A percentile compares a stretch with the other conserved stretches of the same genome.
These are phyloP conservation scores for Dictyophora rubrovolvata DNA, from an alignment of 768 basidiomycete species.

Conservation along the genomic window DNA sequence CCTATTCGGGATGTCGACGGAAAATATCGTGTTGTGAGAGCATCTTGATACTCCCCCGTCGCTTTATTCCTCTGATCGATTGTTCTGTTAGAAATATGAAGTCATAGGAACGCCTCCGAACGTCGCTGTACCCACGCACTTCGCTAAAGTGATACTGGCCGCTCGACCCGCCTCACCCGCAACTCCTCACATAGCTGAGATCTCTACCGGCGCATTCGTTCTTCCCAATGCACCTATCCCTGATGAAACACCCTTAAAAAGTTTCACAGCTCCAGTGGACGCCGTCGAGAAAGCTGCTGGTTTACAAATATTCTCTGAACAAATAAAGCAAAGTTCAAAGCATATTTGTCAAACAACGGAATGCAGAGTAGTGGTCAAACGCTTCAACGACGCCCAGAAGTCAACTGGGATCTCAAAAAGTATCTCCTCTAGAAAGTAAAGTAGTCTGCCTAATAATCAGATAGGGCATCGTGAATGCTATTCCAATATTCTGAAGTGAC, in stretches of 20 bases:
- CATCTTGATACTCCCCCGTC: neutral
- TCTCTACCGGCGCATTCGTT: constrained; percentile 89
- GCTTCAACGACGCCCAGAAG: constrained; percentile 87
- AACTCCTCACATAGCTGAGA: constrained; percentile 59
- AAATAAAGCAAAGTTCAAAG: constrained; percentile 61
- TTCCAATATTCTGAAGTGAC: constrained; percentile 69
- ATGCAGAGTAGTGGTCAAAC: constrained; percentile 79
- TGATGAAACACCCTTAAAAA: constrained; percentile 69
- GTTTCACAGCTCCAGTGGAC: constrained; percentile 84
- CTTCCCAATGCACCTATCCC: constrained; percentile 90
- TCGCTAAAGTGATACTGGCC: constrained; percentile 88
- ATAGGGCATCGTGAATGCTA: constrained; percentile 69
- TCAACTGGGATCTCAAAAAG: neutral
- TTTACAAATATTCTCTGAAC: constrained; percentile 75
- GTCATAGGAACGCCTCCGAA: constrained; percentile 90
- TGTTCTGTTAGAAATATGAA: constrained; percentile 65
- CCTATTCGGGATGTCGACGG: constrained; percentile 79
- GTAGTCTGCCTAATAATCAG: constrained; percentile 36
- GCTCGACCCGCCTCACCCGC: constrained; percentile 65
- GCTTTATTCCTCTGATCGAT: neutral
- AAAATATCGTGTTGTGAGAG: constrained; percentile 88
- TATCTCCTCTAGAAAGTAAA: neutral
- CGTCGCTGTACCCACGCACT: constrained; percentile 92
- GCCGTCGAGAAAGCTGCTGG: constrained; percentile 87
- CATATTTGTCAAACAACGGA: constrained; percentile 84